Evolutionary conservation across 176 grass and related monocot genomes (phyloP), one percentile per base, ranked within the genome.

Genomic region (Themeda triandra): DNA sequence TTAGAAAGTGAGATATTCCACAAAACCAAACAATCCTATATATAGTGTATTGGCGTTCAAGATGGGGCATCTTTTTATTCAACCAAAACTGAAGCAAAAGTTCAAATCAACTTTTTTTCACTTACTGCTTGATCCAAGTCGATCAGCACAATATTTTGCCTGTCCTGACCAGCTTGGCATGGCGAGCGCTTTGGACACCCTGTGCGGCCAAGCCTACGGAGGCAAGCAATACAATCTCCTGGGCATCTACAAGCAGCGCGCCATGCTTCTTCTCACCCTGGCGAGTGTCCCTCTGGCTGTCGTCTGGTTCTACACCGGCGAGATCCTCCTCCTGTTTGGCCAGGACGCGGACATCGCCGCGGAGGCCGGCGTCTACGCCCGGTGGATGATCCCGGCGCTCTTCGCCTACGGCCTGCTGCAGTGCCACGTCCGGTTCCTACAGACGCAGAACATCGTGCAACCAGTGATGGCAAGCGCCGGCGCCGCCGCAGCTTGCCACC

Each of bases 371-470:
- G 7, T 18, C 7, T 87, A 65, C 27, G 67, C 84, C 1, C 81
- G 70, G 79, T 89, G 91, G 87, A 76, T 92, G 87, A 84, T 87
- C 76, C 91, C 84, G 3, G 21, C 48, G 27, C 46, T 86, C 23
- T 92, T 89, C 69, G 83, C 87, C 0, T 92, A 87, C 37, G 84
- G 87, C 3, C 79, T 85, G 15, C 86, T 91, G 15, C 89, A 88
- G 36, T 88, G 89, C 77, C 78, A 80, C 63, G 63, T 68, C 42
- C 19, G 78, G 63, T 80, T 80, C 78, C 78, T 93, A 63, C 92
- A 93, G 60, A 73, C 88, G 31, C 92, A 93, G 85, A 90, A 87
- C 74, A 78, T 90, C n/a, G 86, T 90, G 46, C n/a, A 84, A 41
- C 88, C 88, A 0, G 79, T 86, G 18, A 82, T 93, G 88, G 25